Evolutionary conservation across 768 basidiomycete genomes (phyloP), one percentile per base, ranked within the genome.

Genomic region (Trametes elegans): DNA sequence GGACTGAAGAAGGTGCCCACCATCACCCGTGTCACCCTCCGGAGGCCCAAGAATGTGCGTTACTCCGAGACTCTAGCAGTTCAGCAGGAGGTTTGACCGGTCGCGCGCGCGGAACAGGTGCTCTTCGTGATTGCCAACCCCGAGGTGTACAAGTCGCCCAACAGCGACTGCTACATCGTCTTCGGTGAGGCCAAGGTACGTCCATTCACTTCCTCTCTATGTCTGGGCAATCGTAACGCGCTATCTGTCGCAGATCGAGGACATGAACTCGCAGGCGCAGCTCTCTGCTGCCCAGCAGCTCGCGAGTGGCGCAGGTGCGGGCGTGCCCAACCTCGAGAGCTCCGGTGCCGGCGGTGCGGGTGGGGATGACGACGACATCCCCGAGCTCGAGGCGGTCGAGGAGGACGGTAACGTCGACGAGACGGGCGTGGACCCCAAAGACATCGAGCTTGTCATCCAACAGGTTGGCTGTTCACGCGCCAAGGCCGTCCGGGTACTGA

Each of bases 161-260:
- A 93, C 76, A 93, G 92, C 69, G 97, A 99, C 75, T 93, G 90
- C 74, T 98, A 99, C 80, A 93, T 99, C 70, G 94, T 99, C 60
- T 99, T 98, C 66, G 97, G 97, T 61, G 97, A 98, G 79, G 95
- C 91, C 51, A 93, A 93, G 84, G 88, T 88, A 42, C 57, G 65
- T 57, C 58, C 14, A 28, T 23, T 27, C 5, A 6, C 3, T 3
- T 5, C 23, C 13, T 6, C 32, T 16, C 9, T 26, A 14, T 31
- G 5, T 7, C 4, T 7, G 41, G 14, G 10, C 46, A 29, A 24
- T 18, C 13, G 16, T 19, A 9, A 43, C n/a, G 18, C 27, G 24
- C 3, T 7, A 29, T 27, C 35, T 19, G 27, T 5, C 34, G 3
- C 59, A 90, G 88, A 85, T 91, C 62, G 92, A 94, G 75, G 91